Evolutionary conservation across 768 basidiomycete genomes (phyloP).

Genomic region (Amanita rubescens): DNA sequence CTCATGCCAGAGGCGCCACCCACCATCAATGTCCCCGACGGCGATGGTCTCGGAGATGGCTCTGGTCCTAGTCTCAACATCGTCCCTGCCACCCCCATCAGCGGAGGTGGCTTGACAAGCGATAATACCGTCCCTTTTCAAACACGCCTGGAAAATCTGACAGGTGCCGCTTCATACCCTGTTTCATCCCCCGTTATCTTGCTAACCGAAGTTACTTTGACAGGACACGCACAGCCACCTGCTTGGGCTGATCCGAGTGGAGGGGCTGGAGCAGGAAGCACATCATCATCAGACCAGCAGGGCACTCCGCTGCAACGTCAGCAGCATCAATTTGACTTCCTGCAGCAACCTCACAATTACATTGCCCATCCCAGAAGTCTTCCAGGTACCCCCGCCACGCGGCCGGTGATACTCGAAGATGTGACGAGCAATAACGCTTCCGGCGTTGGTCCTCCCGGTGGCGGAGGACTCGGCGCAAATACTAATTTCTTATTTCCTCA

Average conservation of each 20-base stretch:
- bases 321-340: not conserved
- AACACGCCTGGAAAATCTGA: slow-evolving; percentile 30
- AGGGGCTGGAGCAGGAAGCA: not conserved
- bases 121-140: slow-evolving; percentile 44
- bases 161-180: slow-evolving; percentile 40
- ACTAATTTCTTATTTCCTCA: slow-evolving; percentile 15
- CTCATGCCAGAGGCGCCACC: slow-evolving; percentile 46
- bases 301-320: not conserved
- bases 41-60: slow-evolving; percentile 34
- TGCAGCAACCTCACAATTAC: not conserved
- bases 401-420: not conserved
- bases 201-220: not conserved
- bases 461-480: not conserved
- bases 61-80: slow-evolving; percentile 56
- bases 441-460: not conserved
- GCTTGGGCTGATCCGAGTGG: slow-evolving; percentile 5
- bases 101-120: slow-evolving; percentile 44
- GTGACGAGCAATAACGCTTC: not conserved
- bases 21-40: slow-evolving; percentile 57
- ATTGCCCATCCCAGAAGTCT: not conserved
- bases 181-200: slow-evolving; percentile 19
- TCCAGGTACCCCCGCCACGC: slow-evolving; percentile 3
- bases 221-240: slow-evolving; percentile 6
- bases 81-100: slow-evolving; percentile 77
- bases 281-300: not conserved